These are phyloP conservation scores for Nyssa sinensis DNA, from an alignment of 148 eudicot species.

Conservation along the genomic window DNA sequence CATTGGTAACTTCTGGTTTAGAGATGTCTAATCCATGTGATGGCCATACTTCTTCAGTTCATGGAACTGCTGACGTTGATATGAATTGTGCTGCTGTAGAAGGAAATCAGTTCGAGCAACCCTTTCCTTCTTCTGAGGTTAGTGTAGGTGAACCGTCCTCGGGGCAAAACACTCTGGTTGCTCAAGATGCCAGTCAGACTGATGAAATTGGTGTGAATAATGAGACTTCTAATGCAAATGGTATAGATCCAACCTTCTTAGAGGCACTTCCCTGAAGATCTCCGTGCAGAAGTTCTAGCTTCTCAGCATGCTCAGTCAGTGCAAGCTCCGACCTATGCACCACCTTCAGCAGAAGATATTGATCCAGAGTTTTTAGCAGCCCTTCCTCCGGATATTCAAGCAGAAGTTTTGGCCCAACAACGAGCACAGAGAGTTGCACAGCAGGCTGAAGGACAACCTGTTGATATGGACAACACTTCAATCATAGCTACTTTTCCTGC, in stretches of 20 bases:
- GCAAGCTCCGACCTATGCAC: slow-evolving; percentile 66
- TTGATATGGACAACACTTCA: slow-evolving; percentile 98
- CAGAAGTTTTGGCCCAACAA: slow-evolving; percentile 98
- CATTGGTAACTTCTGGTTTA: slow-evolving; percentile 32
- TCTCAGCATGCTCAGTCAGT: slow-evolving; percentile 89
- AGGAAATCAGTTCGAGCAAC: slow-evolving; percentile 37
- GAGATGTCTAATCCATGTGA: slow-evolving; percentile 40
- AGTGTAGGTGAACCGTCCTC: slow-evolving; percentile 44
- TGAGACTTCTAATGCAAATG: slow-evolving; percentile 59
- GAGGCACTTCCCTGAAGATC: slow-evolving; percentile 99
- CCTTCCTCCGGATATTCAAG: slow-evolving; percentile 93
- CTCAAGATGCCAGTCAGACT: slow-evolving; percentile 49
- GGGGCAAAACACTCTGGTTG: slow-evolving; percentile 34
- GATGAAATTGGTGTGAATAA: slow-evolving; percentile 47
- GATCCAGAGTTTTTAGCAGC: slow-evolving; percentile 99
- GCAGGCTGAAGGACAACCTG: slow-evolving; percentile 98
- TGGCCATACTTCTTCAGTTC: slow-evolving; percentile 36
- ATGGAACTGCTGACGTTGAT: slow-evolving; percentile 48
- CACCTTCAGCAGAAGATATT: slow-evolving; percentile 86
- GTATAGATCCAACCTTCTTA: slow-evolving; percentile 93
- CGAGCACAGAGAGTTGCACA: slow-evolving; percentile 82
- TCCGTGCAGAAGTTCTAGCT: slow-evolving; percentile 94
- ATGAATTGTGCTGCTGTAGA: slow-evolving; percentile 50
- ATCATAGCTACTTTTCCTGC: slow-evolving; percentile 98
- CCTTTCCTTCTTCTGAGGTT: slow-evolving; percentile 28